A percentile compares a stretch with the other conserved stretches of the same genome.
Evolutionary conservation across 2,329 filamentous ascomycete genomes (phyloP).

Genomic region (Xylariaceae sp.): DNA sequence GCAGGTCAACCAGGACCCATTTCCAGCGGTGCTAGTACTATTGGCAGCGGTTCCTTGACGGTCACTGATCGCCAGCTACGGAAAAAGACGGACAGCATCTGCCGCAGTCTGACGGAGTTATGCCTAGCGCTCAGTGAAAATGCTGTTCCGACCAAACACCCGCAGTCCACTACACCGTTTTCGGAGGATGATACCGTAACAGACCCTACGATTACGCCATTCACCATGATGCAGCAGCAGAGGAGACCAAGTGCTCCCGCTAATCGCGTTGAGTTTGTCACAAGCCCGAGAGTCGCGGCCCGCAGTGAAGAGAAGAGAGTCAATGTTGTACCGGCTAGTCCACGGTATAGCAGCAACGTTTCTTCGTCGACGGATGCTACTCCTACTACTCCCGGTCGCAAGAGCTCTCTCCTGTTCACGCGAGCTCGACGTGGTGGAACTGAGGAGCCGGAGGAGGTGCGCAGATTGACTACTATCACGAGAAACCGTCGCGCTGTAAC

Average conservation of each 20-base stretch:
- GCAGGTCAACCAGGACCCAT: conserved; percentile 64
- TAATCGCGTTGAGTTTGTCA: conserved; percentile 38
- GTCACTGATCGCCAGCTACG: conserved; percentile 78
- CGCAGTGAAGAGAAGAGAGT: conserved; percentile 51
- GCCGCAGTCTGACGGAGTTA: conserved; percentile 85
- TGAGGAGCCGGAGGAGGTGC: conserved; percentile 48
- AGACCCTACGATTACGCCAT: conserved; percentile 44
- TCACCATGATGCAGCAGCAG: conserved; percentile 33
- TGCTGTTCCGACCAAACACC: conserved; percentile 34
- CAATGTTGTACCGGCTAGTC: conserved; percentile 42
- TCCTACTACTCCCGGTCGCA: conserved; percentile 37
- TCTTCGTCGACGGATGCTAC: conserved; percentile 39
- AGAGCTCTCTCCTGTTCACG: conserved; percentile 48
- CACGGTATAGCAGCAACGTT: conserved; percentile 35
- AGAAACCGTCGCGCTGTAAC: conserved; percentile 42
- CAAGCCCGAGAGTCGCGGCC: conserved; percentile 45
- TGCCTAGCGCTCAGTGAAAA: conserved; percentile 76
- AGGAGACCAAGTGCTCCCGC: conserved; percentile 36
- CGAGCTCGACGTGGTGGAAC: conserved; percentile 44
- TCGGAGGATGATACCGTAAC: conserved; percentile 31
- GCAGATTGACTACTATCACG: conserved; percentile 42
- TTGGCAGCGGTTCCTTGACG: conserved; percentile 44
- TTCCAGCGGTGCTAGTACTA: conserved; percentile 59
- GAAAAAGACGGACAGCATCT: conserved; percentile 87
- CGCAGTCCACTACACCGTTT: conserved; percentile 27